These are phyloP conservation scores for Calonectria fujianensis DNA, from an alignment of 2,329 filamentous ascomycete species.

Conservation along the genomic window DNA sequence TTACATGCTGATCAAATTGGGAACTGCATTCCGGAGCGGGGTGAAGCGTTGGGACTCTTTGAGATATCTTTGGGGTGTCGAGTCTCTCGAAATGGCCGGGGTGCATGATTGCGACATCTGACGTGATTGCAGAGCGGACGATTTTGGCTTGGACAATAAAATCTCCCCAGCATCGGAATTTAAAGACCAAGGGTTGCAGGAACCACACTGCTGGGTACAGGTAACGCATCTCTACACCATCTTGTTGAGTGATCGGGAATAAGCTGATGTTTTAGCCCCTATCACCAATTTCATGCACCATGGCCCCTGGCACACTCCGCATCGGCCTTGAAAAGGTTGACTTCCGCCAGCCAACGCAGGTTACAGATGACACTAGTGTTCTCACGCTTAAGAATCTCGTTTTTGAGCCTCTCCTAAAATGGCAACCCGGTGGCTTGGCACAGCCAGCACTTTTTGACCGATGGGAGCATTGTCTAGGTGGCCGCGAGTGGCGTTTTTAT, in stretches of 20 bases:
- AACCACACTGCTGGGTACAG: not conserved
- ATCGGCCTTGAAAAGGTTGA: constrained; percentile 25
- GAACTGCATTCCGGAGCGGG: constrained; percentile 7
- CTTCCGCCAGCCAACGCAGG: constrained; percentile 24
- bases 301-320: constrained; percentile 1
- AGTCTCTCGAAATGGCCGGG: not conserved
- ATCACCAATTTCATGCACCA: not conserved
- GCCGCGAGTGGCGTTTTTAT: constrained; percentile 12
- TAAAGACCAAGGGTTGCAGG: not conserved
- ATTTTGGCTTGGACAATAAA: not conserved
- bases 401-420: constrained; percentile 27
- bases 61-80: not conserved
- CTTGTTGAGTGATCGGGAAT: not conserved
- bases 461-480: constrained; percentile 16
- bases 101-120: constrained; percentile 26
- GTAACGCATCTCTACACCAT: not conserved
- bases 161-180: not conserved
- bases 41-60: not conserved
- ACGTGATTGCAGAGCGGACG: constrained; percentile 9
- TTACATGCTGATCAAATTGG: not conserved
- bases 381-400: constrained; percentile 25
- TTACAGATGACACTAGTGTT: constrained; percentile 27
- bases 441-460: constrained; percentile 22
- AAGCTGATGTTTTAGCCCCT: not conserved
- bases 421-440: constrained; percentile 16